These are phyloP conservation scores for Aspergillus sp. DNA, from an alignment of 2,329 filamentous ascomycete genomes.

Conservation along the genomic window DNA sequence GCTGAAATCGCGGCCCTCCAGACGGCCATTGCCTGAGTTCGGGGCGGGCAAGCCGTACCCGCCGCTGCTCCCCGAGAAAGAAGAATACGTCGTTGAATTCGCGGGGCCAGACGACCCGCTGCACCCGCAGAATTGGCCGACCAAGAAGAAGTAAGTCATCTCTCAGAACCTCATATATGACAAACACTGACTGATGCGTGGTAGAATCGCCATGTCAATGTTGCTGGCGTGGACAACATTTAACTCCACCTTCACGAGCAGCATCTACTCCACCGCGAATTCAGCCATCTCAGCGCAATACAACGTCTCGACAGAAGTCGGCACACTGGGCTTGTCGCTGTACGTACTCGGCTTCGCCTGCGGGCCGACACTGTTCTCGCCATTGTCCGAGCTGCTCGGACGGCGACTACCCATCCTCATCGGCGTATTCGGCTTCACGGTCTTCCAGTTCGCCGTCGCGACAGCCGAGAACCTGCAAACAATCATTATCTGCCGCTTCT, in stretches of 20 bases:
- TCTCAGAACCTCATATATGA: too few relatives aligned
- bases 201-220: constrained; percentile 23
- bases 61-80: background rate
- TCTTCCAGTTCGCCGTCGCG: constrained; percentile 46
- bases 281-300: constrained; percentile 56
- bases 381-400: constrained; percentile 58
- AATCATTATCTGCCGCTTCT: constrained; percentile 42
- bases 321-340: constrained; percentile 43
- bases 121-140: background rate
- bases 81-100: background rate
- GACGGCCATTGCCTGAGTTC: background rate
- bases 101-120: background rate
- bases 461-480: constrained; percentile 35
- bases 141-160: background rate
- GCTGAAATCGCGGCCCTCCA: constrained; percentile 5
- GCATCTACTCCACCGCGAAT: constrained; percentile 70
- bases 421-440: constrained; percentile 37
- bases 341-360: constrained; percentile 52
- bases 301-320: constrained; percentile 48
- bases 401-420: constrained; percentile 50
- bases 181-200: too few relatives aligned
- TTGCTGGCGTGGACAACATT: constrained; percentile 50
- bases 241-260: constrained; percentile 54
- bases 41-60: background rate
- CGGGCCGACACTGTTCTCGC: constrained; percentile 60